A percentile compares a stretch with the other conserved stretches of the same genome.
phyloP scores from a whole-genome alignment of 768 basidiomycete genomes.

The Psilocybe sp. region DNA sequence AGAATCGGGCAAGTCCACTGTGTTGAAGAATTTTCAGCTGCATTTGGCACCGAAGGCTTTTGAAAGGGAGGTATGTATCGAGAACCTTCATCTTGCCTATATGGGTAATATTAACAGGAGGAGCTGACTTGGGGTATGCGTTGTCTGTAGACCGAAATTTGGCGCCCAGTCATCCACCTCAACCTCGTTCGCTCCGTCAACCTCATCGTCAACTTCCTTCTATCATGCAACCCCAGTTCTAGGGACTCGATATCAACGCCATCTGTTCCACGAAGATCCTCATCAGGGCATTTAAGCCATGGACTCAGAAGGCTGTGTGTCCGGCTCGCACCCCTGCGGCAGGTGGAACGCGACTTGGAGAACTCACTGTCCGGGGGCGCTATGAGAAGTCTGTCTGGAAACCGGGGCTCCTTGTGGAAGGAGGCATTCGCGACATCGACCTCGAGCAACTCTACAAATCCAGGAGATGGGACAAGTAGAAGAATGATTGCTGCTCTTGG shows the following conservation, averaged over 20 bases:
- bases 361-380: conserved; percentile 35
- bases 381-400: conserved; percentile 2
- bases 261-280: conserved; percentile 9
- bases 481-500: conserved; percentile 51
- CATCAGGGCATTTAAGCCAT: conserved; percentile 22
- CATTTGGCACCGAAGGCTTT: conserved; percentile 60
- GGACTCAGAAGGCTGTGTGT: conserved; percentile 45
- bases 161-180: conserved; percentile 67
- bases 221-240: conserved; percentile 13
- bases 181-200: conserved; percentile 59
- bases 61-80: conserved; percentile 41
- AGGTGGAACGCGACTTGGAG: conserved; percentile 51
- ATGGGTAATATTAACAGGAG: neutral
- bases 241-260: conserved; percentile 17
- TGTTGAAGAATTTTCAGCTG: conserved; percentile 65
- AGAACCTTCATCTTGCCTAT: no score
- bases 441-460: conserved; percentile 12
- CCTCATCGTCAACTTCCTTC: conserved; percentile 32
- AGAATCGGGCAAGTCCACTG: conserved; percentile 67
- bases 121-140: neutral
- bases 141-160: conserved; percentile 41
- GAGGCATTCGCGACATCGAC: conserved; percentile 5
- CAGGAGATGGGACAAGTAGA: conserved; percentile 39
- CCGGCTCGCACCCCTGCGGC: conserved; percentile 50
- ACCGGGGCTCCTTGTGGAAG: conserved; percentile 11